A percentile compares a stretch with the other conserved stretches of the same genome.
Evolutionary conservation across 169 alveolate species (phyloP).

Genomic region (Besnoitia besnoiti): DNA sequence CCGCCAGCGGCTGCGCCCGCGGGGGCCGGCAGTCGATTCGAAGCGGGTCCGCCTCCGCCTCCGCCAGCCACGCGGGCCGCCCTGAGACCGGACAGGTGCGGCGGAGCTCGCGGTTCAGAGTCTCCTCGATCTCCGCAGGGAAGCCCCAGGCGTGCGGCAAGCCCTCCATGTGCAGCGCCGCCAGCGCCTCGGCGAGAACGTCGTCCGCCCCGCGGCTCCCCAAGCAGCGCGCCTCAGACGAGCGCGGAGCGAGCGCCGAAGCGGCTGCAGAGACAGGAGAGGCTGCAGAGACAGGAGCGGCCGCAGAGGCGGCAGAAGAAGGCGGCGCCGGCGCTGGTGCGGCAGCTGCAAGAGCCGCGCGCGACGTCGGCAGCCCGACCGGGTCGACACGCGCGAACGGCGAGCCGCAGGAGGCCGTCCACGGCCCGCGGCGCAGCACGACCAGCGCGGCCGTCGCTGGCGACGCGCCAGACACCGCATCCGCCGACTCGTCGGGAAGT

Average conservation of each 20-base stretch:
- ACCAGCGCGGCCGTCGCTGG: background rate
- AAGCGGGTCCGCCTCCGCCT: constrained; percentile 26
- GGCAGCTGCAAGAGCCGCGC: too few relatives aligned
- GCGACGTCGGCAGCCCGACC: too few relatives aligned
- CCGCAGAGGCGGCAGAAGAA: background rate
- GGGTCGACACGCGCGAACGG: background rate
- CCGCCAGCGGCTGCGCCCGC: background rate
- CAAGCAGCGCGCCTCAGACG: background rate
- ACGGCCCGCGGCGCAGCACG: background rate
- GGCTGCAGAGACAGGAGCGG: background rate
- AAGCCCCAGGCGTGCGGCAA: constrained; percentile 16
- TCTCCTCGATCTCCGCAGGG: constrained; percentile 18
- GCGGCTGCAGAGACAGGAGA: background rate
- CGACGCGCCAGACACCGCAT: too few relatives aligned
- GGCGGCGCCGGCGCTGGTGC: too few relatives aligned
- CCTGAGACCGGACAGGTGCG: constrained; percentile 46
- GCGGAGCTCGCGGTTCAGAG: background rate
- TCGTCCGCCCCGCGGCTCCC: constrained; percentile 7
- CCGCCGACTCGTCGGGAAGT: background rate
- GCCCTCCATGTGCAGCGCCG: constrained; percentile 7
- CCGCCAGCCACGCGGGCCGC: constrained; percentile 50
- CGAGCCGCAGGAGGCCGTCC: background rate
- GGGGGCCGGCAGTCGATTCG: constrained; percentile 48
- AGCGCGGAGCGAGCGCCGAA: background rate
- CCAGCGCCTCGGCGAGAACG: background rate